Base-by-base conservation (phyloP, 2,329 filamentous ascomycete genomes). In the Apiospora hydei region DNA sequence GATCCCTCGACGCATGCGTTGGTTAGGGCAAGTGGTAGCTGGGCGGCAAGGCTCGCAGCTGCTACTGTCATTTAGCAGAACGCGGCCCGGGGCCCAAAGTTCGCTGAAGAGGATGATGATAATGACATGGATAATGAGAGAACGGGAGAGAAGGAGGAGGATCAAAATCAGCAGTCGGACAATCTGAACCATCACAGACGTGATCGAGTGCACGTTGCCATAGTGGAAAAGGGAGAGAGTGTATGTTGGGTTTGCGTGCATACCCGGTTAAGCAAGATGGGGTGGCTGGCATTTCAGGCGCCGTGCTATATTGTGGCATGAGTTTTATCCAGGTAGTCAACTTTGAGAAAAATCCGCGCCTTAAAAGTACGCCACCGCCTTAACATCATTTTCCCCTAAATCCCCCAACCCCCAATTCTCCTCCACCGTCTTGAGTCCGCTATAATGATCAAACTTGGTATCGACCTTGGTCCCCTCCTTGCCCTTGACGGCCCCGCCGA, bases 351-450 rank as follows among this genome's bases (percentile, higher is more conserved):
- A n/a, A n/a, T n/a, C n/a, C n/a, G n/a, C n/a, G n/a, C n/a, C 61
- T 64, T 21, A 72, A 34, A 72, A 71, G 24, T 69, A 73, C 7
- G 69, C 41, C 21, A 21, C 47, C 14, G 72, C 70, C 10, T 30
- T 70, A 1, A 75, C 75, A 70, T 77, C 76, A 38, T 78, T 77
- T 72, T 77, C 73, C 0, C 77, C 78, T 51, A 79, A 72, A 18
- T 74, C 71, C 0, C 77, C 78, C 68, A 80, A 53, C 14, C 46
- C 69, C 79, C 79, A 80, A 46, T 80, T 80, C 18, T 77, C 71
- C 69, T 80, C 78, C 4, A 76, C 78, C 24, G 78, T 79, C 73
- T 78, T 79, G 18, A 71, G 72, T 67, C 79, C 72, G 69, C 77
- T 78, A 68, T 80, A 80, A 41, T 80, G 79, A 64, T 76, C 76